These are phyloP conservation scores for Nemania sp. DNA, from an alignment of 2,329 filamentous ascomycete species.

Conservation along the genomic window DNA sequence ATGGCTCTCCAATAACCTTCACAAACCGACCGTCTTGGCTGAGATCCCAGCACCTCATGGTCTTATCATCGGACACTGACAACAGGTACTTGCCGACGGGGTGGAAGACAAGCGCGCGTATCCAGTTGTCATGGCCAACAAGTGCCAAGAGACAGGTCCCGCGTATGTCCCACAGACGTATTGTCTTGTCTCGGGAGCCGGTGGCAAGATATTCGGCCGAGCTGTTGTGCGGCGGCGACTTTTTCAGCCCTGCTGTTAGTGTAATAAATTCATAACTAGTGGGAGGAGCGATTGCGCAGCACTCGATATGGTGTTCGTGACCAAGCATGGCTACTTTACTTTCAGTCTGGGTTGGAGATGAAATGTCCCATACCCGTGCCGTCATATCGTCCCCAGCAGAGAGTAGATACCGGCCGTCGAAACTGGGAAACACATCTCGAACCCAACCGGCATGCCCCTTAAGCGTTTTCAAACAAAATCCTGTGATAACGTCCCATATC, in stretches of 20 bases:
- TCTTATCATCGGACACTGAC: conserved; percentile 87
- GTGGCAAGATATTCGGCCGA: conserved; percentile 89
- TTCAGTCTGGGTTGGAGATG: conserved; percentile 65
- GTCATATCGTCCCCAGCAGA: conserved; percentile 84
- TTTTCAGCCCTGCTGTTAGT: conserved; percentile 78
- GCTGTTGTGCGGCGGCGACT: conserved; percentile 72
- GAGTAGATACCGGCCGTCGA: conserved; percentile 81
- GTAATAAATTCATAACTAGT: conserved; percentile 78
- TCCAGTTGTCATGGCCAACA: conserved; percentile 91
- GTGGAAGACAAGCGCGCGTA: conserved; percentile 83
- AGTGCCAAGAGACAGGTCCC: conserved; percentile 85
- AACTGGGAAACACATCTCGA: conserved; percentile 80
- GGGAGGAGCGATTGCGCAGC: conserved; percentile 83
- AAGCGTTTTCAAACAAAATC: conserved; percentile 87
- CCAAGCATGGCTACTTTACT: conserved; percentile 79
- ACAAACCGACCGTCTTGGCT: conserved; percentile 88
- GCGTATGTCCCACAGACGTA: conserved; percentile 84
- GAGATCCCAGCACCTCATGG: conserved; percentile 90
- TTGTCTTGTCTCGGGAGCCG: conserved; percentile 86
- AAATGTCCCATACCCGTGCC: conserved; percentile 83
- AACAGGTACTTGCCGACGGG: conserved; percentile 90
- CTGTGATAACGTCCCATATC: conserved; percentile 92
- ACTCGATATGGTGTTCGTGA: conserved; percentile 85
- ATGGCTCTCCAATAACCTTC: conserved; percentile 75
- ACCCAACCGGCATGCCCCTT: conserved; percentile 88